These are phyloP conservation scores for Nemania sp. DNA, from an alignment of 2,329 filamentous ascomycete genomes.

Conservation along the genomic window DNA sequence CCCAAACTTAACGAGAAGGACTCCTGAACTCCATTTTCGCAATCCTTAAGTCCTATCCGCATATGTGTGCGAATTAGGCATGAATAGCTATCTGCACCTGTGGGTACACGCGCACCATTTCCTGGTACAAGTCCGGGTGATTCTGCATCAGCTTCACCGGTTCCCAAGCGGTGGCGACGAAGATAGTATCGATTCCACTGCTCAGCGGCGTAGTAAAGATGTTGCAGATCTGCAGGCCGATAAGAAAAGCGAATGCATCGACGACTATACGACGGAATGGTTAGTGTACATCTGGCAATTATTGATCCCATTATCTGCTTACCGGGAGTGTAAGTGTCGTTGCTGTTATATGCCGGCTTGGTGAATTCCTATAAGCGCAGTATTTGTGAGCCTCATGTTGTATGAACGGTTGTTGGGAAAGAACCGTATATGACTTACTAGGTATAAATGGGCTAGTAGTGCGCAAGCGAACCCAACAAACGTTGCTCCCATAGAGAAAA, in stretches of 20 bases:
- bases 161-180: constrained; percentile 80
- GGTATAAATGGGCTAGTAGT: constrained; percentile 86
- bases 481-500: constrained; percentile 66
- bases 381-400: constrained; percentile 20
- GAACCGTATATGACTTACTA: constrained; percentile 80
- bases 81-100: constrained; percentile 84
- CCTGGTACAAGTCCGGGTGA: constrained; percentile 83
- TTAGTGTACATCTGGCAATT: constrained; percentile 12
- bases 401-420: background rate
- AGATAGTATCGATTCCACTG: constrained; percentile 91
- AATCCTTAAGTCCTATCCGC: background rate
- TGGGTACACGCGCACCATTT: constrained; percentile 85
- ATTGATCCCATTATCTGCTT: constrained; percentile 21
- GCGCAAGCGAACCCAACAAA: constrained; percentile 88
- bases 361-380: constrained; percentile 43
- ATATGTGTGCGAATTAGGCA: constrained; percentile 53
- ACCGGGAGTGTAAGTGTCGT: constrained; percentile 48
- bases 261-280: constrained; percentile 40
- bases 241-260: constrained; percentile 73
- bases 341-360: constrained; percentile 43
- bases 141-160: constrained; percentile 81
- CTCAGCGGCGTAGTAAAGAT: constrained; percentile 89
- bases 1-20: background rate
- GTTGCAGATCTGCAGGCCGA: constrained; percentile 89
- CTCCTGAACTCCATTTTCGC: background rate